These are phyloP conservation scores for Trichoderma sp. DNA, from an alignment of 2,329 filamentous ascomycete genomes.

Conservation along the genomic window DNA sequence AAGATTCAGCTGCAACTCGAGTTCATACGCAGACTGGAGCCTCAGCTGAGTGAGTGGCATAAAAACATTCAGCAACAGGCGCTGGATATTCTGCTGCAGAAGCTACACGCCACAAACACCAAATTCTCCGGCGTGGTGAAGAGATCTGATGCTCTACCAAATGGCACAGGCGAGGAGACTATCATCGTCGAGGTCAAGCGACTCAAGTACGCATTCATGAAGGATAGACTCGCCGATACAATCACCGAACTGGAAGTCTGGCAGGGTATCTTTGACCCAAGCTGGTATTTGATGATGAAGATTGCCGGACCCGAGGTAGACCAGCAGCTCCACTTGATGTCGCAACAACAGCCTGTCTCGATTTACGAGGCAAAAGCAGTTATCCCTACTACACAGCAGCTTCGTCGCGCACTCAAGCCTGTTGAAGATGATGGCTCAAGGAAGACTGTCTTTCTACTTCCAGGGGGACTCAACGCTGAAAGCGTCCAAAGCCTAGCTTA, in stretches of 20 bases:
- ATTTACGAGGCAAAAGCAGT: neutral
- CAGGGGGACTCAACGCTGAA: neutral
- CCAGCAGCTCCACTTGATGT: constrained; percentile 17
- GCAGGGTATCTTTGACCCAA: constrained; percentile 25
- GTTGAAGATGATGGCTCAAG: neutral
- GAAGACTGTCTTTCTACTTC: neutral
- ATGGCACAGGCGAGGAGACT: neutral
- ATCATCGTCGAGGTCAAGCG: constrained; percentile 9
- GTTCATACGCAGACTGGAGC: constrained; percentile 26
- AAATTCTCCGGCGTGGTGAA: constrained; percentile 17
- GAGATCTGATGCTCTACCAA: neutral
- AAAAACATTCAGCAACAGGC: constrained; percentile 28
- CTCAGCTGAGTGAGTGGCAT: constrained; percentile 28
- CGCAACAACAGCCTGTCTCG: neutral
- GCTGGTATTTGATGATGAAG: constrained; percentile 28
- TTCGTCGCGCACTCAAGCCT: neutral
- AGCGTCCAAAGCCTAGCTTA: neutral
- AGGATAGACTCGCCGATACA: constrained; percentile 19
- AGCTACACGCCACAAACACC: constrained; percentile 27
- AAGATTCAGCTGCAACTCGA: constrained; percentile 29
- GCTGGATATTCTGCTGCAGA: constrained; percentile 27
- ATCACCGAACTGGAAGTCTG: constrained; percentile 26
- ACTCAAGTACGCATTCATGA: constrained; percentile 14
- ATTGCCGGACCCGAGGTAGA: constrained; percentile 20
- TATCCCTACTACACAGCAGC: neutral